A percentile compares a stretch with the other conserved stretches of the same genome.
These are phyloP conservation scores for Aureobasidium sp. DNA, from an alignment of 2,329 filamentous ascomycete genomes.

Conservation along the genomic window DNA sequence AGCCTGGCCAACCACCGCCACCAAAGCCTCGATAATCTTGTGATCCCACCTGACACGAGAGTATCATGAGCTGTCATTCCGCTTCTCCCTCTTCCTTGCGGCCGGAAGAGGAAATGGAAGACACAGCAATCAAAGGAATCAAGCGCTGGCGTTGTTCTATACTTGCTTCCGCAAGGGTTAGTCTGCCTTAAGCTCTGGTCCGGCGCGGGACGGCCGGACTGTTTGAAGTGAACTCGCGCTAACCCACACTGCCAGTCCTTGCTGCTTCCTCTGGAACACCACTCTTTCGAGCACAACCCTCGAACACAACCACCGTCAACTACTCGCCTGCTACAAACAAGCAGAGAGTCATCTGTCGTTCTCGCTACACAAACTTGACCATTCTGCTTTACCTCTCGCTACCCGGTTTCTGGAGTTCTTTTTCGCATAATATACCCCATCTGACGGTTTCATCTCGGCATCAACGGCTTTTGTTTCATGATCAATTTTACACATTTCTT, in stretches of 20 bases:
- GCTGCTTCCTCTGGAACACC: neutral
- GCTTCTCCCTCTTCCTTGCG: neutral
- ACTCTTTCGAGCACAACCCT: neutral
- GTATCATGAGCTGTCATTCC: conserved; percentile 4
- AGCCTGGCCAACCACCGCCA: conserved; percentile 37
- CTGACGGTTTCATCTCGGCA: conserved; percentile 15
- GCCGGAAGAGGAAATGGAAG: conserved; percentile 4
- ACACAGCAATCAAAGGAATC: conserved; percentile 7
- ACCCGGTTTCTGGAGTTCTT: conserved; percentile 11
- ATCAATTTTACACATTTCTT: conserved; percentile 9
- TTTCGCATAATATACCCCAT: conserved; percentile 15
- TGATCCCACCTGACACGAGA: conserved; percentile 1
- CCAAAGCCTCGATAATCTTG: conserved; percentile 16
- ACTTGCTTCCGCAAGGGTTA: conserved; percentile 13
- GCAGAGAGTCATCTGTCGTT: neutral
- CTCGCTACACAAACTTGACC: neutral
- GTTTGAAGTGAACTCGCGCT: conserved; percentile 6
- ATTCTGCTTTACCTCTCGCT: neutral
- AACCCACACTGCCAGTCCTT: conserved; percentile 9
- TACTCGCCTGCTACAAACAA: neutral
- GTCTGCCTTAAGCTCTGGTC: conserved; percentile 10
- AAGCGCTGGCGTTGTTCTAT: conserved; percentile 10
- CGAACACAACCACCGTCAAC: neutral
- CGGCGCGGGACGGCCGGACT: conserved; percentile 11
- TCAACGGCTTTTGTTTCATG: conserved; percentile 16